Conservation (phyloP, 2,329 filamentous ascomycete species). For the Helminthosporium solani region DNA sequence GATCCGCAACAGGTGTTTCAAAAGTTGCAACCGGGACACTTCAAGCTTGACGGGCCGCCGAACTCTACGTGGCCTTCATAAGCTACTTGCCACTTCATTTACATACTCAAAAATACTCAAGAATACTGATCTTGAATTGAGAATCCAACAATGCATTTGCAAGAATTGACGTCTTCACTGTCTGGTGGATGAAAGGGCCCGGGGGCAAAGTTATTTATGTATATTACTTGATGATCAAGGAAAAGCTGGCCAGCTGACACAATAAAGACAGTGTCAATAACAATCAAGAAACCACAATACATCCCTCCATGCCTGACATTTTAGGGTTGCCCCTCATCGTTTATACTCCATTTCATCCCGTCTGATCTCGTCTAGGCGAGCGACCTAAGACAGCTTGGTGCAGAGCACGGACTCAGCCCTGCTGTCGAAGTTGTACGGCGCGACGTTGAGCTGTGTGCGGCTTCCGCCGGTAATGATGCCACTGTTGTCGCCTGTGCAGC, state of each 20-base stretch:
- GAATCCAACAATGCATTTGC: too few relatives aligned
- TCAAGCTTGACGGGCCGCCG: constrained; percentile 39
- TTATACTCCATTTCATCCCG: neutral
- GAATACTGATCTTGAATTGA: too few relatives aligned
- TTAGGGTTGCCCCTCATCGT: neutral
- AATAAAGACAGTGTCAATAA: neutral
- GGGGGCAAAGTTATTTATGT: too few relatives aligned
- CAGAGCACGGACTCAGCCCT: neutral
- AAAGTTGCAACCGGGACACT: constrained; percentile 46
- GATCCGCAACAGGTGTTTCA: constrained; percentile 46
- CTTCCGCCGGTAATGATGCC: neutral
- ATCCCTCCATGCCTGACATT: neutral
- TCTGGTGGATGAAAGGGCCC: too few relatives aligned
- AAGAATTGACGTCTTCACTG: too few relatives aligned
- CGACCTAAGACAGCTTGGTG: neutral
- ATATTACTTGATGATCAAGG: too few relatives aligned
- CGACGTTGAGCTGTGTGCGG: neutral
- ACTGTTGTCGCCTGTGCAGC: neutral
- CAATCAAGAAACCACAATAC: neutral
- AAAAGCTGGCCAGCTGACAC: neutral
- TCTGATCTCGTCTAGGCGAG: neutral
- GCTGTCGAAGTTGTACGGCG: neutral
- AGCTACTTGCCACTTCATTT: neutral
- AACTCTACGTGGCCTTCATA: constrained; percentile 4
- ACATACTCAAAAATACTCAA: too few relatives aligned